Percentiles rank a stretch among this genome's conserved stretches.
phyloP scores from a whole-genome alignment of 1,139 yeast species.

The Yamadazyma diospyri region DNA sequence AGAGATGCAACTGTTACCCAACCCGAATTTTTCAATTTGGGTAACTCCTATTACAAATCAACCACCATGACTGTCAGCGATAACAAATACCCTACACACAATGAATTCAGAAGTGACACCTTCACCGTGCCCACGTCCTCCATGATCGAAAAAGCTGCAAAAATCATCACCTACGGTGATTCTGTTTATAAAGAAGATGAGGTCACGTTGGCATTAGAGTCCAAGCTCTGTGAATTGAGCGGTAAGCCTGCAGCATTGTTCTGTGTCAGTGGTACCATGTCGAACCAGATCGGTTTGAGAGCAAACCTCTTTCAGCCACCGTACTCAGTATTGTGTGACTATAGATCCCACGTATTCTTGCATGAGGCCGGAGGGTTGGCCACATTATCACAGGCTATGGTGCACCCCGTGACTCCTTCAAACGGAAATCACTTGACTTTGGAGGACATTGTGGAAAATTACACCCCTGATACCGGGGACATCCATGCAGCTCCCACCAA shows the following conservation, averaged over 20 bases:
- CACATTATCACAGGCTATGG: slow-evolving; percentile 45
- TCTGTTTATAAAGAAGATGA: slow-evolving; percentile 44
- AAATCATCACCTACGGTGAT: slow-evolving; percentile 34
- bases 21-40: not conserved
- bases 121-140: slow-evolving; percentile 43
- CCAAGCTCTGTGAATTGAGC: slow-evolving; percentile 32
- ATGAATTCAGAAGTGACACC: slow-evolving; percentile 47
- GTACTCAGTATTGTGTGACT: slow-evolving; percentile 39
- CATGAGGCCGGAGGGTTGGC: slow-evolving; percentile 48
- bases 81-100: slow-evolving; percentile 20
- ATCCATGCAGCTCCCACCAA: slow-evolving; percentile 48
- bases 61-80: slow-evolving; percentile 15
- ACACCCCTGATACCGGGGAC: slow-evolving; percentile 47
- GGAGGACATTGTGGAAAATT: slow-evolving; percentile 34
- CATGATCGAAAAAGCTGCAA: slow-evolving; percentile 30
- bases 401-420: slow-evolving; percentile 35
- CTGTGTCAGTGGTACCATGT: slow-evolving; percentile 46
- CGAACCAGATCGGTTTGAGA: slow-evolving; percentile 42
- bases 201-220: slow-evolving; percentile 32
- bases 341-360: slow-evolving; percentile 36
- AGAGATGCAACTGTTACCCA: slow-evolving; percentile 2
- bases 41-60: not conserved
- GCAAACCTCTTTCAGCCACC: slow-evolving; percentile 45
- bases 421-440: slow-evolving; percentile 38
- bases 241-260: slow-evolving; percentile 42